phyloP scores from a whole-genome alignment of 768 basidiomycete species.

The Termitomyces bulborhizus region DNA sequence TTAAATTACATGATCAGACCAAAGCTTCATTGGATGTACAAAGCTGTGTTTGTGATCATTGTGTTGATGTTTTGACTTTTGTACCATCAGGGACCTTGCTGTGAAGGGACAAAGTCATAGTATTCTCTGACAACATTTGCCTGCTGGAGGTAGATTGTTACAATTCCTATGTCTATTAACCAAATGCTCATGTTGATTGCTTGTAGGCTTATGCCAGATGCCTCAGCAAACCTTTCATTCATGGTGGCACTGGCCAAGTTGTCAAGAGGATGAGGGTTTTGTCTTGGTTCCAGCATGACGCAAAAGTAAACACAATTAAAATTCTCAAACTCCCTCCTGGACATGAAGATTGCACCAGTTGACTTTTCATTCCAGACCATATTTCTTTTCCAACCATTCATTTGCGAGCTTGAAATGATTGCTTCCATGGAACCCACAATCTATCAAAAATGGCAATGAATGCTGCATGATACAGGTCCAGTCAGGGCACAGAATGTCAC shows the following conservation, averaged over 20 bases:
- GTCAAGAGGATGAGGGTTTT: conserved; percentile 94
- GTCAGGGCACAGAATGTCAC: conserved; percentile 7
- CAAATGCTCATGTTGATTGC: conserved; percentile 1
- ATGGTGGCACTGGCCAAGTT: conserved; percentile 92
- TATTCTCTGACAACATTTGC: conserved; percentile 98
- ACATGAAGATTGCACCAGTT: conserved; percentile 51
- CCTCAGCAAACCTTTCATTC: conserved; percentile 90
- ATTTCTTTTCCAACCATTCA: conserved; percentile 76
- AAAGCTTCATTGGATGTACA: conserved; percentile 97
- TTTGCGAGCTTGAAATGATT: conserved; percentile 86
- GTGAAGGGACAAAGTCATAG: conserved; percentile 99
- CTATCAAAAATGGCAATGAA: conserved; percentile 77
- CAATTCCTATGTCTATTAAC: background rate
- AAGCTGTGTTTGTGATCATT: conserved; percentile 8
- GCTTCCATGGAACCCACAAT: conserved; percentile 81
- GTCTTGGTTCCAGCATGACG: conserved; percentile 92
- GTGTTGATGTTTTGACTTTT: conserved; percentile 12
- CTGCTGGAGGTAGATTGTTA: conserved; percentile 78
- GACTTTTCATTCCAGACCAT: conserved; percentile 66
- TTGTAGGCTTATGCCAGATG: conserved; percentile 87
- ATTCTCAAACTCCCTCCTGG: conserved; percentile 11
- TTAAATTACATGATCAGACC: conserved; percentile 99
- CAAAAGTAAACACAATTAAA: conserved; percentile 87
- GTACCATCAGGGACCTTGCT: conserved; percentile 68
- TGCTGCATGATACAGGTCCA: conserved; percentile 42